Evolutionary conservation across 768 basidiomycete species (phyloP).

Genomic region (Clitopilus passeckerianus): DNA sequence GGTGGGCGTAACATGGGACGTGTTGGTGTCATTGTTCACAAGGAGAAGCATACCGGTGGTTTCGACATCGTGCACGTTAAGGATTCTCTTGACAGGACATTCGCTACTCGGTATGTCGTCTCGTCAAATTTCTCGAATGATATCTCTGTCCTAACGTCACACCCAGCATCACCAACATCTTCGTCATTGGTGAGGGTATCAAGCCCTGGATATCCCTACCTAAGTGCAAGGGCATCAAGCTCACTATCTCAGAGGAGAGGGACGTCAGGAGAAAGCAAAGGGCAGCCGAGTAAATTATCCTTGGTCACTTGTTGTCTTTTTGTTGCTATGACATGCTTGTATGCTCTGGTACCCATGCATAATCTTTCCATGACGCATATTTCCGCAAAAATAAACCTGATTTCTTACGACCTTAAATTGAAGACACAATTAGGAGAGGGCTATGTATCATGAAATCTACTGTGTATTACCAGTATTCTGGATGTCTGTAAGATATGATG

Average conservation of each 20-base stretch:
- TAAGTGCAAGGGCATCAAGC: conserved; percentile 96
- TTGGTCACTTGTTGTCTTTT: conserved; percentile 12
- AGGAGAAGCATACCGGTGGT: conserved; percentile 96
- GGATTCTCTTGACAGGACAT: conserved; percentile 91
- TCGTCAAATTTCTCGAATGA: background rate
- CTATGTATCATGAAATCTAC: background rate
- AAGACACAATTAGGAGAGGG: background rate
- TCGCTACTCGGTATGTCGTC: conserved; percentile 85
- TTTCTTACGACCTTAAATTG: background rate
- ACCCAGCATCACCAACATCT: conserved; percentile 89
- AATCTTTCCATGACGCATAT: conserved; percentile 22
- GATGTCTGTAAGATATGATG: conserved; percentile 34
- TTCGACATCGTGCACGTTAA: conserved; percentile 99
- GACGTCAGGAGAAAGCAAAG: conserved; percentile 84
- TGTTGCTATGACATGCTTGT: conserved; percentile 33
- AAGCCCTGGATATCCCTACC: conserved; percentile 98
- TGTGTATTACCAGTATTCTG: conserved; percentile 26
- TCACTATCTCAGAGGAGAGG: conserved; percentile 95
- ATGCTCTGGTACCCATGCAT: conserved; percentile 28
- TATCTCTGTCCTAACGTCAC: background rate
- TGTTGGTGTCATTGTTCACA: conserved; percentile 92
- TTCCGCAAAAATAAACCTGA: conserved; percentile 2
- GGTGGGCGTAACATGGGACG: conserved; percentile 99
- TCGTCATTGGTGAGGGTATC: conserved; percentile 92
- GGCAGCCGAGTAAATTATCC: conserved; percentile 57